These are phyloP conservation scores for Collybia mongolica DNA, from an alignment of 768 basidiomycete species.

Conservation along the genomic window DNA sequence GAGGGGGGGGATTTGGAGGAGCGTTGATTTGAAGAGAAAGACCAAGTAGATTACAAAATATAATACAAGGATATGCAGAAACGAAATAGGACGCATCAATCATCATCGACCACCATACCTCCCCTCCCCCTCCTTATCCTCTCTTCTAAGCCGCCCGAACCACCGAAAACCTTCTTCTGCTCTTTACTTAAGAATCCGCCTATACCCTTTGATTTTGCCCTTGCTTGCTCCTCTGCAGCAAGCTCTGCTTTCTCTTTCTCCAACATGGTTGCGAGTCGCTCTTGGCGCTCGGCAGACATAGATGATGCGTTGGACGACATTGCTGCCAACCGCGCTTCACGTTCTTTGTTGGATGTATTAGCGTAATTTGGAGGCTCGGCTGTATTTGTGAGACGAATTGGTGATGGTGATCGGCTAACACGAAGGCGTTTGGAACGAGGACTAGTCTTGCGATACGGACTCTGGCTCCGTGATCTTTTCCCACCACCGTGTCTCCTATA, in stretches of 20 bases:
- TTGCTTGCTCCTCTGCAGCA: constrained; percentile 66
- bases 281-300: constrained; percentile 68
- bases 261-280: constrained; percentile 64
- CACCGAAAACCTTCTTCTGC: constrained; percentile 83
- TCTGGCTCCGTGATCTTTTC: constrained; percentile 39
- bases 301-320: constrained; percentile 78
- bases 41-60: background rate
- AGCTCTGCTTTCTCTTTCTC: constrained; percentile 78
- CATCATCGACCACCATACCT: constrained; percentile 66
- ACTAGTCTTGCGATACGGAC: constrained; percentile 25
- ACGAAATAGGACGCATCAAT: constrained; percentile 28
- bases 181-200: constrained; percentile 81
- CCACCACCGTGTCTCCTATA: constrained; percentile 27
- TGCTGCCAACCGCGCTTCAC: constrained; percentile 85
- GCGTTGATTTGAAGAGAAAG: no score
- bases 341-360: constrained; percentile 41
- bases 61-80: background rate
- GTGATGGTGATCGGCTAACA: constrained; percentile 27
- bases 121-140: constrained; percentile 71
- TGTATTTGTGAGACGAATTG: constrained; percentile 15
- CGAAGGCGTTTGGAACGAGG: constrained; percentile 37
- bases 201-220: constrained; percentile 74
- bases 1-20: no score
- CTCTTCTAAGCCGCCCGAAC: constrained; percentile 75
- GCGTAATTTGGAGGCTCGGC: constrained; percentile 20